These are phyloP conservation scores for Xylaria acuta DNA, from an alignment of 495 filamentous ascomycete genomes.

Conservation along the genomic window DNA sequence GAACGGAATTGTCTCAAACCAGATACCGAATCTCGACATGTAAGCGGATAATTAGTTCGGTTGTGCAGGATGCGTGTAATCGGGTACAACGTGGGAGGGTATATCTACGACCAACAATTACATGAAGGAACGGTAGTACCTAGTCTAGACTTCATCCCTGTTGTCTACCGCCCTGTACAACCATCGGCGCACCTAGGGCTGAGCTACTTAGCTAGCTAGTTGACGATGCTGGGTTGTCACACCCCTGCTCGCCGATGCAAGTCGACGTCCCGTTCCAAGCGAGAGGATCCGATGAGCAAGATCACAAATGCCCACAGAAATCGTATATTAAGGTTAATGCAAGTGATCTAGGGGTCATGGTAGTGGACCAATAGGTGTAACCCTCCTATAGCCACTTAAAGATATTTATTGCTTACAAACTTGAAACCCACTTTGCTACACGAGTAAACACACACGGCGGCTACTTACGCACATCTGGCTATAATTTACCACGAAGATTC, in stretches of 20 bases:
- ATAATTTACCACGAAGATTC: no score
- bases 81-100: neutral
- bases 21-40: neutral
- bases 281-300: neutral
- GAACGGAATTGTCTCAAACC: neutral
- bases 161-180: neutral
- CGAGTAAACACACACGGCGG: no score
- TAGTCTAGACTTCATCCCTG: neutral
- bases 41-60: slow-evolving; percentile 2
- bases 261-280: neutral
- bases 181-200: neutral
- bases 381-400: neutral
- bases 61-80: neutral
- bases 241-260: neutral
- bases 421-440: neutral
- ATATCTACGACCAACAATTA: neutral
- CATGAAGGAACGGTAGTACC: neutral
- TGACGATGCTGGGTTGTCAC: neutral
- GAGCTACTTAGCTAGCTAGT: neutral
- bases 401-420: no score
- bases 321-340: neutral
- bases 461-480: neutral
- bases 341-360: neutral
- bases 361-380: neutral
- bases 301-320: neutral